These are phyloP conservation scores for Catharanthus roseus DNA, from an alignment of 257 asterid species.

Conservation along the genomic window DNA sequence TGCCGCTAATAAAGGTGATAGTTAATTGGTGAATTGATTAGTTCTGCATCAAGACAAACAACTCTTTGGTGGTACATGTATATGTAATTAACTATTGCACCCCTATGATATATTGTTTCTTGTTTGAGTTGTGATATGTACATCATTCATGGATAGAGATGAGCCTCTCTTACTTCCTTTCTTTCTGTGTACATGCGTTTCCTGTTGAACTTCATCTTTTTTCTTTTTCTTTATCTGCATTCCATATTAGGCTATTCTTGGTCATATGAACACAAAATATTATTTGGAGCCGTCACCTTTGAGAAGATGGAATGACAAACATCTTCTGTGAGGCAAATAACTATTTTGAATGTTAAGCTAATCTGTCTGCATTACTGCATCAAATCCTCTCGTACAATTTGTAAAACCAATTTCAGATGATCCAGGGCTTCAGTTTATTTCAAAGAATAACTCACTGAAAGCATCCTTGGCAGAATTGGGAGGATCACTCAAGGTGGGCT, in stretches of 20 bases:
- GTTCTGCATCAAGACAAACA: not conserved
- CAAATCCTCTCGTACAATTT: not conserved
- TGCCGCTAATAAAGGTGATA: not conserved
- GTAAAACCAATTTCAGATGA: slow-evolving; percentile 18
- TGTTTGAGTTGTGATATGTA: not conserved
- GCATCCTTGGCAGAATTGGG: slow-evolving; percentile 65
- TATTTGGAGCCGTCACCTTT: not conserved
- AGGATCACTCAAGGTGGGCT: slow-evolving; percentile 55
- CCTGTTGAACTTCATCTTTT: not conserved
- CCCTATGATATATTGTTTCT: not conserved
- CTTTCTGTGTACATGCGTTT: not conserved
- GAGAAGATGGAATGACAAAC: not conserved
- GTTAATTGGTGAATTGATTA: not conserved
- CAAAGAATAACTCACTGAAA: slow-evolving; percentile 37
- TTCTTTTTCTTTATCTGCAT: not conserved
- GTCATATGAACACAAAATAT: not conserved
- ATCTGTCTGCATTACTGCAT: not conserved
- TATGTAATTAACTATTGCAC: not conserved
- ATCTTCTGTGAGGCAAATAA: not conserved
- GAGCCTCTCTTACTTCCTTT: not conserved
- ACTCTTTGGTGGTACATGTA: no score
- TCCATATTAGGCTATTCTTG: not conserved
- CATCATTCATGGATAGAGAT: not conserved
- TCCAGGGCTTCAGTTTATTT: slow-evolving; percentile 52
- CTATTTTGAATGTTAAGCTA: not conserved